Percentiles rank a stretch among this genome's conserved stretches.
These are phyloP conservation scores for Boletus sp. DNA, from an alignment of 1,284 basidiomycete species.

Conservation along the genomic window DNA sequence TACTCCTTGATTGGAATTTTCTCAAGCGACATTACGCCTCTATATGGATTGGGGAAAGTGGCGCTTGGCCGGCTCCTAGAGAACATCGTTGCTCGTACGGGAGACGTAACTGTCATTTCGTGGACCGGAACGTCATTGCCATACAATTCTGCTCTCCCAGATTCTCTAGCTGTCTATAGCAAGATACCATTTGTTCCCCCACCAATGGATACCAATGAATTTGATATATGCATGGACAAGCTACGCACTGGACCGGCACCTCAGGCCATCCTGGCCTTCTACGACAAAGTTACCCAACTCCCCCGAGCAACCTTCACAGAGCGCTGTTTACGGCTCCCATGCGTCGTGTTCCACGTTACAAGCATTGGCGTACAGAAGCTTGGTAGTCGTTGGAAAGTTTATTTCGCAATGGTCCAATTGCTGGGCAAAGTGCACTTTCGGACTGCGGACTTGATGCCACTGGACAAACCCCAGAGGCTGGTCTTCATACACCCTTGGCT, in stretches of 20 bases:
- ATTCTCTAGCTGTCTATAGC: constrained; percentile 4
- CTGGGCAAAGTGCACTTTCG: neutral
- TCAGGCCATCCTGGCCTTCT: neutral
- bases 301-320: constrained; percentile 10
- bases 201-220: neutral
- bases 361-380: neutral
- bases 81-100: constrained; percentile 12
- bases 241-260: neutral
- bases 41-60: constrained; percentile 6
- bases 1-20: no score
- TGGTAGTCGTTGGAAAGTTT: neutral
- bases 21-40: neutral
- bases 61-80: constrained; percentile 1
- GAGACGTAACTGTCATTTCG: constrained; percentile 15
- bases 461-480: neutral
- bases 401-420: neutral
- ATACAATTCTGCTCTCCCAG: constrained; percentile 11
- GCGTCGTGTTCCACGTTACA: neutral
- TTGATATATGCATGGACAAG: constrained; percentile 4
- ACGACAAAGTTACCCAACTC: neutral
- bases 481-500: constrained; percentile 6
- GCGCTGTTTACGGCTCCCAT: constrained; percentile 10
- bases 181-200: neutral
- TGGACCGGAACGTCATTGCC: neutral
- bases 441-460: neutral